Percentiles rank a stretch among this genome's conserved stretches.
phyloP scores from a whole-genome alignment of 768 basidiomycete species.

The Gelatoporia subvermispora region DNA sequence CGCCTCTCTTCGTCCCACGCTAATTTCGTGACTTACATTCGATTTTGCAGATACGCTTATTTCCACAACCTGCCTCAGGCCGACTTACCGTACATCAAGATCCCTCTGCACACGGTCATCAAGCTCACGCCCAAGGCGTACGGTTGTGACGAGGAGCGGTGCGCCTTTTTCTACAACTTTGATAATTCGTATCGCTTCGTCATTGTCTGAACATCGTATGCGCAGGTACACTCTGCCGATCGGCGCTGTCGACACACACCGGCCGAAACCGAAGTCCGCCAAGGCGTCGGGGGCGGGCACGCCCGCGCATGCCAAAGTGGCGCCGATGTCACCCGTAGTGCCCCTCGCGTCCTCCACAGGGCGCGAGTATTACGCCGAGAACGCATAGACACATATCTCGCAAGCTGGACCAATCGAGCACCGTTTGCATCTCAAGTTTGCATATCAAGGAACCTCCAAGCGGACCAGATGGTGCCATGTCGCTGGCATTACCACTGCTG shows the following conservation, averaged over 20 bases:
- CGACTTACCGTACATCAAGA: constrained; percentile 96
- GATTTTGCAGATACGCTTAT: constrained; percentile 77
- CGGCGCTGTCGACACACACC: constrained; percentile 90
- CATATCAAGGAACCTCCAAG: too few species aligned
- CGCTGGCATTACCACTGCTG: too few species aligned
- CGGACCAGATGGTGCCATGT: too few species aligned
- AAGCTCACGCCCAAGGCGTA: constrained; percentile 98
- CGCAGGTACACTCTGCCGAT: constrained; percentile 84
- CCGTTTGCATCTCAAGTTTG: too few species aligned
- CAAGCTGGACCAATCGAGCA: too few species aligned
- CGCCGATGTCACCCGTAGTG: background rate
- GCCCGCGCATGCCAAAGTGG: too few species aligned
- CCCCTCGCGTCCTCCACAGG: constrained; percentile 5
- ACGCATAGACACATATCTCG: too few species aligned
- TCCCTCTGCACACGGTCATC: constrained; percentile 95
- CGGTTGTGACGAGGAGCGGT: constrained; percentile 97
- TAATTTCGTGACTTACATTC: background rate
- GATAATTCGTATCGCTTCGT: background rate
- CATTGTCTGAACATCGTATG: background rate
- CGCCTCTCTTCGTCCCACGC: constrained; percentile 1
- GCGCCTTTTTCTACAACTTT: constrained; percentile 8
- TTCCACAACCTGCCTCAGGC: constrained; percentile 90
- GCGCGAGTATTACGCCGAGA: constrained; percentile 19
- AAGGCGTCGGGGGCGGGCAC: constrained; percentile 1
- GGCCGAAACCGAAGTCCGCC: constrained; percentile 42